A percentile compares a stretch with the other conserved stretches of the same genome.
These are phyloP conservation scores for Saccharomycopsis malanga DNA, from an alignment of 805 yeast species.

Conservation along the genomic window DNA sequence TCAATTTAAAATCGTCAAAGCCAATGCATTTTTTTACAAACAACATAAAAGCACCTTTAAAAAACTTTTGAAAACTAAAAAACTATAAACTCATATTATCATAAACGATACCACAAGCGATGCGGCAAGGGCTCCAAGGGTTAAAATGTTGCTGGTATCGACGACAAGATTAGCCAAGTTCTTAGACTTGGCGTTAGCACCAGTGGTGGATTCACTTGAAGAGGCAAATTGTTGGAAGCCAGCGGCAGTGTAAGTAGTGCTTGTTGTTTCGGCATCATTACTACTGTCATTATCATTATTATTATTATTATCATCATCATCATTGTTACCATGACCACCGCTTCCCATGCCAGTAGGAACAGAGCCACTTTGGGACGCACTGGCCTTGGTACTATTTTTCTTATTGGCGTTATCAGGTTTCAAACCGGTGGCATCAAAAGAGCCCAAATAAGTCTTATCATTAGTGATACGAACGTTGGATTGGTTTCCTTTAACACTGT, in stretches of 20 bases:
- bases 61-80: no score
- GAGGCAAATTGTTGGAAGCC: slow-evolving; percentile 18
- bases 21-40: no score
- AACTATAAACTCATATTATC: background rate
- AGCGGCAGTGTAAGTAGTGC: slow-evolving; percentile 9
- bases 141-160: background rate
- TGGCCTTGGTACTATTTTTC: background rate
- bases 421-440: slow-evolving; percentile 58
- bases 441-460: slow-evolving; percentile 52
- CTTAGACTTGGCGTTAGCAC: background rate
- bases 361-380: background rate
- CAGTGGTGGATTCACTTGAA: no score
- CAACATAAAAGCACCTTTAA: no score
- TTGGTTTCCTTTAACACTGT: slow-evolving; percentile 40
- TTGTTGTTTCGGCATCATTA: background rate
- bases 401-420: slow-evolving; percentile 35
- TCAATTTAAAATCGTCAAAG: no score
- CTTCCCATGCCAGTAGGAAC: slow-evolving; percentile 6
- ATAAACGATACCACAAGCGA: background rate
- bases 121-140: background rate
- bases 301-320: slow-evolving; percentile 5
- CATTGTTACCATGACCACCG: slow-evolving; percentile 8
- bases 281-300: slow-evolving; percentile 3
- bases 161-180: background rate
- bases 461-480: slow-evolving; percentile 55